These are phyloP conservation scores for Chenopodium formosanum DNA, from an alignment of 148 eudicot genomes.

Conservation along the genomic window DNA sequence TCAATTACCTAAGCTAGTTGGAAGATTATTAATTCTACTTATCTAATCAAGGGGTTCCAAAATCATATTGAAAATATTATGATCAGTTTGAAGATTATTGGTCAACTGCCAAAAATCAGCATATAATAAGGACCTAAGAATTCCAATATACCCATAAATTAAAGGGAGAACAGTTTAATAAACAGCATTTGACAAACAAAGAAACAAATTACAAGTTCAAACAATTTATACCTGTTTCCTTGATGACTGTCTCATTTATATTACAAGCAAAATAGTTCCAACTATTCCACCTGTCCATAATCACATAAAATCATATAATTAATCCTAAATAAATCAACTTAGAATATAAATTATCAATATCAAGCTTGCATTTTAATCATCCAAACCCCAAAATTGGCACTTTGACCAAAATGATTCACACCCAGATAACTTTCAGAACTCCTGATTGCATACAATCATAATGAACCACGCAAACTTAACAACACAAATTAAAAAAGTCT, in stretches of 20 bases:
- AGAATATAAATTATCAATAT: not conserved
- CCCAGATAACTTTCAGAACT: not conserved
- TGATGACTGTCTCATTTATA: conserved; percentile 77
- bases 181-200: not conserved
- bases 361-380: conserved; percentile 3
- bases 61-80: too few species aligned
- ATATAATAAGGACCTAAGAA: too few species aligned
- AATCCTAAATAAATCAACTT: not conserved
- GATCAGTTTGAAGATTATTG: not conserved
- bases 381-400: not conserved
- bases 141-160: not conserved
- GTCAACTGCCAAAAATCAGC: not conserved
- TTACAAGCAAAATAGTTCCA: conserved; percentile 93
- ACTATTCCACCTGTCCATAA: conserved; percentile 86
- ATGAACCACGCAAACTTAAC: not conserved
- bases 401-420: not conserved
- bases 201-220: not conserved
- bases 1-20: too few species aligned
- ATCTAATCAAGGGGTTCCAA: too few species aligned
- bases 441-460: conserved; percentile 1
- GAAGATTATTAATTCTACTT: too few species aligned
- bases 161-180: not conserved
- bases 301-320: conserved; percentile 21
- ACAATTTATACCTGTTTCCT: conserved; percentile 71
- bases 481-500: conserved; percentile 5